Evolutionary conservation across 495 filamentous ascomycete genomes (phyloP).

Genomic region (Lasiosphaeris hirsuta): DNA sequence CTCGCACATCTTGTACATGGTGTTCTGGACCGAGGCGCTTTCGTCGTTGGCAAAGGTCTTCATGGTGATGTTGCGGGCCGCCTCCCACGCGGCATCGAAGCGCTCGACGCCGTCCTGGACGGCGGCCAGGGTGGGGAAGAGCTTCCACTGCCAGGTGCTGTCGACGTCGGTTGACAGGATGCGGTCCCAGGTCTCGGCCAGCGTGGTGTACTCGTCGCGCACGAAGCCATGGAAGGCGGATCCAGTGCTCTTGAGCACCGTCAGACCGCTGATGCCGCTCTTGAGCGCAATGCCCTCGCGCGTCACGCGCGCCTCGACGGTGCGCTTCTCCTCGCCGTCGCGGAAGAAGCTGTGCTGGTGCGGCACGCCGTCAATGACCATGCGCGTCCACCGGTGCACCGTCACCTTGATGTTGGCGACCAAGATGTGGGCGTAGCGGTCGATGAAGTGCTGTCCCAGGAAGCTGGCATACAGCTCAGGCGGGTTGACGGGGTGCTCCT

Average conservation of each 20-base stretch:
- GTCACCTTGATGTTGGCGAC: constrained; percentile 73
- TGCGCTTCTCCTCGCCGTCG: constrained; percentile 83
- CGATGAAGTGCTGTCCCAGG: constrained; percentile 81
- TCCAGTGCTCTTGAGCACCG: constrained; percentile 95
- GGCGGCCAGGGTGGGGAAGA: constrained; percentile 61
- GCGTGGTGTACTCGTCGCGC: constrained; percentile 86
- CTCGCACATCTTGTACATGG: constrained; percentile 98
- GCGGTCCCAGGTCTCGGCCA: constrained; percentile 87
- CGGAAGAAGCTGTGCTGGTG: constrained; percentile 97
- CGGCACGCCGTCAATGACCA: constrained; percentile 79
- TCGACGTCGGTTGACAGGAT: constrained; percentile 93
- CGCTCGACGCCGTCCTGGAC: constrained; percentile 59
- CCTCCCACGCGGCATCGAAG: constrained; percentile 76
- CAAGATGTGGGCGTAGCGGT: constrained; percentile 83
- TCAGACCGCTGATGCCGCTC: constrained; percentile 68
- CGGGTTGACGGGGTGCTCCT: constrained; percentile 87
- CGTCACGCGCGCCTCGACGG: constrained; percentile 59
- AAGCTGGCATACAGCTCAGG: constrained; percentile 89
- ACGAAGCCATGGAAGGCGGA: constrained; percentile 95
- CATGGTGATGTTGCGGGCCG: constrained; percentile 75
- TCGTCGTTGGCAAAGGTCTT: constrained; percentile 90
- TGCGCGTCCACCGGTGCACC: constrained; percentile 89
- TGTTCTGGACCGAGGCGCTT: constrained; percentile 90
- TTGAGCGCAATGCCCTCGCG: constrained; percentile 64
- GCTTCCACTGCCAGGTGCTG: constrained; percentile 78